Evolutionary conservation across 2,329 filamentous ascomycete species (phyloP), one percentile per base, ranked within the genome.

Genomic region (Ampelomyces quisqualis): DNA sequence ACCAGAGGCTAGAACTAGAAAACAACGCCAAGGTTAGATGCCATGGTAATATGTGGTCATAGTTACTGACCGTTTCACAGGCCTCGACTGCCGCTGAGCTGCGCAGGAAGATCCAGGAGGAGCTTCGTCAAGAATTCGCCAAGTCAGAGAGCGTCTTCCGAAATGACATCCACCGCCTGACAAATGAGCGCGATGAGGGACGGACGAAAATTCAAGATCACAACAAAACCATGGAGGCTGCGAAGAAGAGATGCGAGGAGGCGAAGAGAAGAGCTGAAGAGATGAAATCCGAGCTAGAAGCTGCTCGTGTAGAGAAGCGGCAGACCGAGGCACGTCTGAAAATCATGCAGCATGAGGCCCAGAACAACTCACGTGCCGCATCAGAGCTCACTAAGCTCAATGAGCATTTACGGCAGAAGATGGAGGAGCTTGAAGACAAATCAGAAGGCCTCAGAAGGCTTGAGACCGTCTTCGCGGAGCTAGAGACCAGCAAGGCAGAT

Each of bases 121-220:
- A 54, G 4, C 46, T 24, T 10, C 24, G 38, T 8, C 42, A 45
- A 15, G 29, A 27, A 1, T 34, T 54, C 5, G 22, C 33, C 1
- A 49, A 59, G 20, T 45, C 46, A 17, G 45, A 60, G 18, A 44
- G 35, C 8, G 18, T n/a, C 7, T 45, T 47, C 7, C 31, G 35
- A 7, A 54, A 45, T 14, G 38, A 56, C 8, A 40, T 60, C 4
- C 47, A 51, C 34, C 40, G 43, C 14, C 30, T 57, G 4, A 47
- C 30, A 2, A 27, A 29, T 7, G 48, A 60, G 19, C 37, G 38
- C 9, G 30, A 51, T 11, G 52, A 51, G 5, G 58, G 45, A 18
- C 40, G 55, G 9, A 39, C 31, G 2, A 18, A 20, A 5, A 19
- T 49, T 8, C 21, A 45, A 10, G 17, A 33, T 14, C 11, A 45